These are phyloP conservation scores for Lactarius pseudohatsudake DNA, from an alignment of 768 basidiomycete genomes.

Conservation along the genomic window DNA sequence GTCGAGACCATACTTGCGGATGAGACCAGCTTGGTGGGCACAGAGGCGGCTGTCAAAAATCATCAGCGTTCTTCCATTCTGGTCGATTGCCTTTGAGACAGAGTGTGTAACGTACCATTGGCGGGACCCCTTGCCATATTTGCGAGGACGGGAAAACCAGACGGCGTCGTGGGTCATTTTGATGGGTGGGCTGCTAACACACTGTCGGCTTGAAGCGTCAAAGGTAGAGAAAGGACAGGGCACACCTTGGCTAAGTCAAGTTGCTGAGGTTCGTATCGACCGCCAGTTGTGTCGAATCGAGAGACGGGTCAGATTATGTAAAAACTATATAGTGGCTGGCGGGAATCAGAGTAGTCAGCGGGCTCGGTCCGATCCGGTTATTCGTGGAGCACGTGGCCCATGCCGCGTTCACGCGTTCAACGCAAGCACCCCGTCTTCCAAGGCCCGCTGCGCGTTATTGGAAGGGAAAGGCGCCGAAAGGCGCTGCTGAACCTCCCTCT, in stretches of 20 bases:
- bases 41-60: conserved; percentile 74
- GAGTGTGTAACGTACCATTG: conserved; percentile 66
- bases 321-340: background rate
- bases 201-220: conserved; percentile 17
- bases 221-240: conserved; percentile 3
- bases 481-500: conserved; percentile 53
- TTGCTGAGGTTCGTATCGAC: conserved; percentile 20
- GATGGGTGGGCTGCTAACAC: conserved; percentile 11
- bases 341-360: background rate
- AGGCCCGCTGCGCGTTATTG: too few relatives aligned
- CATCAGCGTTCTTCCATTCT: conserved; percentile 16
- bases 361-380: too few relatives aligned
- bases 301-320: background rate
- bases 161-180: conserved; percentile 98
- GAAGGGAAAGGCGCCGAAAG: conserved; percentile 42
- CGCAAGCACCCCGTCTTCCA: too few relatives aligned
- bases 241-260: conserved; percentile 21
- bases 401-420: too few relatives aligned
- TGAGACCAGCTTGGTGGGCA: conserved; percentile 95
- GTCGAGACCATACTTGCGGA: conserved; percentile 96
- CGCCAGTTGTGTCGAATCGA: background rate
- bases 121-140: conserved; percentile 92
- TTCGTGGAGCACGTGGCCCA: too few relatives aligned
- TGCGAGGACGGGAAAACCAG: conserved; percentile 96
- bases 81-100: background rate